Base-by-base conservation (phyloP, 306 rosid genomes). In the Canavalia gladiata region DNA sequence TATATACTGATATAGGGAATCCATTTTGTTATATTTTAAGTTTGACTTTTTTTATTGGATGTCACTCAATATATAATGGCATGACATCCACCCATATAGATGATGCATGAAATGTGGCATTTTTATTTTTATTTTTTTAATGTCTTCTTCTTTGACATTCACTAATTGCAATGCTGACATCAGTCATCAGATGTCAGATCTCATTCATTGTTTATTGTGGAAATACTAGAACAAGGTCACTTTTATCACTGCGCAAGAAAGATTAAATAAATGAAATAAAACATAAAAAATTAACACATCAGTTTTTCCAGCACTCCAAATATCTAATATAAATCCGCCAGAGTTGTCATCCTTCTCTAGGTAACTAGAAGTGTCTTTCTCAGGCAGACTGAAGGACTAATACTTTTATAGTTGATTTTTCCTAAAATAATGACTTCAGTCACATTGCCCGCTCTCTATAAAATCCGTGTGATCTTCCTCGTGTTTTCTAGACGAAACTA, bases 401-500 rank as follows among this genome's bases (percentile, higher is more conserved):
- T 29, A 56, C 65, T 56, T 65, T 25, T 33, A 56, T 56, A 51
- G 66, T 67, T 62, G 62, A 34, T 41, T 58, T 69, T 46, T 43
- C 57, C 70, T 64, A 41, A 79, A 66, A 56, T 25, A 41, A 68
- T 11, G 54, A 70, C 65, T 58, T 66, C 70, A 11, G 74, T 67
- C 52, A 80, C 70, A 70, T 75, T 33, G 59, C 56, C 41, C 69
- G 68, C 83, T 56, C 43, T 73, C 56, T 59, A 76, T 65, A 76
- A 59, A 81, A 75, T 58, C 69, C 51, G 56, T 60, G 63, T 50
- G 31, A 58, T 59, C 76, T 80, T 65, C 81, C 66, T 65, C 70
- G 77, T 72, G 51, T 66, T 62, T 65, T 86, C 81, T 68, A 79
- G 69, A 51, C 2, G 76, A 75, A 79, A 81, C 52, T 66, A 59